These are phyloP conservation scores for Esteya vermicola DNA, from an alignment of 2,329 filamentous ascomycete genomes.

Conservation along the genomic window DNA sequence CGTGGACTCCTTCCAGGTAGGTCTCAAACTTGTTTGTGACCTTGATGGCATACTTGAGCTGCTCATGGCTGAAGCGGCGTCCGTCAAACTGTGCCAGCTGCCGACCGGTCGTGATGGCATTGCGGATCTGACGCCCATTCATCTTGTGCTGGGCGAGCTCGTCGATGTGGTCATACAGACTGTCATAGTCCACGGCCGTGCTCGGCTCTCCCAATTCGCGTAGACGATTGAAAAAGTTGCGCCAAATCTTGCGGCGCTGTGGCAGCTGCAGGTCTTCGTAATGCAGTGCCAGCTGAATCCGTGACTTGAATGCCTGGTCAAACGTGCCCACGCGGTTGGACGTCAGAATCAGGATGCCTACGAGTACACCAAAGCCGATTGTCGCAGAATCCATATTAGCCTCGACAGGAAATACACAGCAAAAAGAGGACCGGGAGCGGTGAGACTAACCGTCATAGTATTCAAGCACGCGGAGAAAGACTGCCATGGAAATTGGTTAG, in stretches of 20 bases:
- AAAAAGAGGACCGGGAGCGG: no score
- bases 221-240: slow-evolving; percentile 12
- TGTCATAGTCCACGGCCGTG: neutral
- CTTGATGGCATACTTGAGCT: no score
- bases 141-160: neutral
- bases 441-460: no score
- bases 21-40: no score
- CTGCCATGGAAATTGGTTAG: no score
- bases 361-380: no score
- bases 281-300: slow-evolving; percentile 19
- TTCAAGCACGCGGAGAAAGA: slow-evolving; percentile 21
- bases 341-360: slow-evolving; percentile 22
- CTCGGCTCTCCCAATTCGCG: neutral
- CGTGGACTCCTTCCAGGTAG: no score
- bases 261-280: slow-evolving; percentile 15
- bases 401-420: no score
- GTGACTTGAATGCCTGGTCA: slow-evolving; percentile 22
- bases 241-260: slow-evolving; percentile 16
- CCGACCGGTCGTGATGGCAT: neutral
- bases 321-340: slow-evolving; percentile 21
- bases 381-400: no score
- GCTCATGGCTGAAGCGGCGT: no score
- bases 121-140: neutral
- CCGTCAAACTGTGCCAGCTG: neutral
- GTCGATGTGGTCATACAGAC: neutral